Conservation (phyloP, 805 yeast genomes). For the Metschnikowia noctiluminum region DNA sequence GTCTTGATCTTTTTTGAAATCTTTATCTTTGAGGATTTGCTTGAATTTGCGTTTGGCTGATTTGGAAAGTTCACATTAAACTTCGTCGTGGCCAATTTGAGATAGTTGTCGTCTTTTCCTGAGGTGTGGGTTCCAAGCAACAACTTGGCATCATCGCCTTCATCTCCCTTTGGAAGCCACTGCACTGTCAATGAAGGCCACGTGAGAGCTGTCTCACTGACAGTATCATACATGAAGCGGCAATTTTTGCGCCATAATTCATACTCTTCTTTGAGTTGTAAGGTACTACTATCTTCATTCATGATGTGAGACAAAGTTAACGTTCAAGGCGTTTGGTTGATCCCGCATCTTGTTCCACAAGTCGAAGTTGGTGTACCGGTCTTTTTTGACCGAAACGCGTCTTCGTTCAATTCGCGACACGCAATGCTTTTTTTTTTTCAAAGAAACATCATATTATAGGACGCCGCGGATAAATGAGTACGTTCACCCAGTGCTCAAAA, state of each 20-base stretch:
- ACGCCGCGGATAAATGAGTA: too few relatives aligned
- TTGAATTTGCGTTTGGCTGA: conserved; percentile 7
- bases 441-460: too few relatives aligned
- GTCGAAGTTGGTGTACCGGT: neutral
- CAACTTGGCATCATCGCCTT: conserved; percentile 42
- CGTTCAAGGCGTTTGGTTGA: neutral
- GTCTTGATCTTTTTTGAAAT: conserved; percentile 60
- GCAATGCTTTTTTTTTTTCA: too few relatives aligned
- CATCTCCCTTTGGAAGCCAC: conserved; percentile 56
- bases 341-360: neutral
- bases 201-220: conserved; percentile 70
- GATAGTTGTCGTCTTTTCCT: conserved; percentile 60
- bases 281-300: conserved; percentile 10
- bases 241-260: conserved; percentile 79
- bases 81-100: conserved; percentile 62
- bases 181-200: conserved; percentile 84
- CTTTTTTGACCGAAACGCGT: neutral
- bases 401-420: neutral
- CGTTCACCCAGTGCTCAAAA: too few relatives aligned
- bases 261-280: conserved; percentile 59
- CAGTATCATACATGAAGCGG: conserved; percentile 78
- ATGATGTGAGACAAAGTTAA: neutral
- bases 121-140: conserved; percentile 73
- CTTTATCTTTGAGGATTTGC: conserved; percentile 53
- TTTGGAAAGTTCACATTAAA: conserved; percentile 37